Conservation (phyloP, 2,329 filamentous ascomycete genomes). For the Trichoderma sp. region DNA sequence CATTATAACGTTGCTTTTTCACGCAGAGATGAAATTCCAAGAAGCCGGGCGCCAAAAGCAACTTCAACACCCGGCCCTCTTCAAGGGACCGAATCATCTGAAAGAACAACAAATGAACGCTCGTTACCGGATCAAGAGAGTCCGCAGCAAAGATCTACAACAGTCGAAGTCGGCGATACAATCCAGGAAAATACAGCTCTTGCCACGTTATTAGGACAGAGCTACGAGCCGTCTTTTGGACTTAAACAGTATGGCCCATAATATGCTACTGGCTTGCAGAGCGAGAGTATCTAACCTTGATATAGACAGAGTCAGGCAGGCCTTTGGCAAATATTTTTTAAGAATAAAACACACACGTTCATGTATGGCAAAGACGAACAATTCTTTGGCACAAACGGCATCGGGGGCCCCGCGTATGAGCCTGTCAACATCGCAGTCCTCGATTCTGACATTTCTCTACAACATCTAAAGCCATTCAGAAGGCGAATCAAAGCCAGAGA, state of each 20-base stretch:
- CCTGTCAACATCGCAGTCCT: neutral
- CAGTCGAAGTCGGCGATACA: neutral
- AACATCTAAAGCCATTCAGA: neutral
- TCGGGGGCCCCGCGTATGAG: neutral
- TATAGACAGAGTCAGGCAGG: neutral
- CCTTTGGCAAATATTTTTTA: neutral
- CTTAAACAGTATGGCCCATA: neutral
- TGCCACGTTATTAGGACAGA: neutral
- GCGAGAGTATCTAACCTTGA: neutral
- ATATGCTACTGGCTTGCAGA: too few relatives aligned
- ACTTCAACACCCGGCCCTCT: neutral
- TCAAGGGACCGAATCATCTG: neutral
- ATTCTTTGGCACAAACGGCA: neutral
- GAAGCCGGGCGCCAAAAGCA: neutral
- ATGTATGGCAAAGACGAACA: neutral
- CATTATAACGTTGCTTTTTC: neutral
- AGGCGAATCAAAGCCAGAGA: neutral
- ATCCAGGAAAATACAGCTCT: too few relatives aligned
- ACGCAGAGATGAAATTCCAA: neutral
- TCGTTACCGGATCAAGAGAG: neutral
- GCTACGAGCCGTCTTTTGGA: neutral
- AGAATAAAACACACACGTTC: neutral
- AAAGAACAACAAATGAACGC: neutral
- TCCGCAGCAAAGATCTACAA: neutral
- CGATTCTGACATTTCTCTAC: neutral